A percentile compares a stretch with the other conserved stretches of the same genome.
These are phyloP conservation scores for Aspergillus pseudoviridinutans DNA, from an alignment of 2,329 filamentous ascomycete species.

Conservation along the genomic window DNA sequence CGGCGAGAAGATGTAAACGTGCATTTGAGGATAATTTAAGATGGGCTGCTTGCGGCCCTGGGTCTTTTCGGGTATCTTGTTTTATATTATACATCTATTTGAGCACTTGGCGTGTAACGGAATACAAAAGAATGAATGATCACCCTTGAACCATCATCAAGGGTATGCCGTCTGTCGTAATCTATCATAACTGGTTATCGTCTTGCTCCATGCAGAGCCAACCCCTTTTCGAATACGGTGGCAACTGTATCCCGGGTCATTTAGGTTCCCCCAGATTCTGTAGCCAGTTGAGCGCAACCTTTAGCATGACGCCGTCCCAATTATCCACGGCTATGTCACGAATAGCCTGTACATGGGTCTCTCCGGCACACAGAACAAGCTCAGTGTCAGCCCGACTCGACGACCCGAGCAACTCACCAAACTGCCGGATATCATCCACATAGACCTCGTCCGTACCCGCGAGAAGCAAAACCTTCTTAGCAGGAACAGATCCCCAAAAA, in stretches of 20 bases:
- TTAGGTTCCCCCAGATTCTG: background rate
- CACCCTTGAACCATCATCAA: background rate
- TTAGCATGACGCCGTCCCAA: background rate
- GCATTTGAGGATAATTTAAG: background rate
- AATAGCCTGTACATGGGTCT: background rate
- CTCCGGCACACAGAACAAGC: background rate
- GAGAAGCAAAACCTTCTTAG: constrained; percentile 1
- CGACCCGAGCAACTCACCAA: background rate
- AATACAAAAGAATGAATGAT: constrained; percentile 7
- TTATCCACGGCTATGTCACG: background rate
- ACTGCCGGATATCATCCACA: constrained; percentile 1
- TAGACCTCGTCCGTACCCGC: constrained; percentile 5
- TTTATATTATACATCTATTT: constrained; percentile 3
- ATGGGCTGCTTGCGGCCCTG: background rate
- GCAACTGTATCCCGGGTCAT: background rate
- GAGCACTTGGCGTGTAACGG: constrained; percentile 9
- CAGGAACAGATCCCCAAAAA: background rate
- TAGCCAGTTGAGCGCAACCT: background rate
- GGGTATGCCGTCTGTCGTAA: background rate
- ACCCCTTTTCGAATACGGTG: too few relatives aligned
- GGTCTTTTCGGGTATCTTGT: background rate
- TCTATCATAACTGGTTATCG: background rate
- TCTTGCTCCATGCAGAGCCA: too few relatives aligned
- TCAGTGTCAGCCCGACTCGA: background rate
- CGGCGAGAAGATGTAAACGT: constrained; percentile 28